These are phyloP conservation scores for Rubroshorea leprosula DNA, from an alignment of 345 rosid genomes.

Conservation along the genomic window DNA sequence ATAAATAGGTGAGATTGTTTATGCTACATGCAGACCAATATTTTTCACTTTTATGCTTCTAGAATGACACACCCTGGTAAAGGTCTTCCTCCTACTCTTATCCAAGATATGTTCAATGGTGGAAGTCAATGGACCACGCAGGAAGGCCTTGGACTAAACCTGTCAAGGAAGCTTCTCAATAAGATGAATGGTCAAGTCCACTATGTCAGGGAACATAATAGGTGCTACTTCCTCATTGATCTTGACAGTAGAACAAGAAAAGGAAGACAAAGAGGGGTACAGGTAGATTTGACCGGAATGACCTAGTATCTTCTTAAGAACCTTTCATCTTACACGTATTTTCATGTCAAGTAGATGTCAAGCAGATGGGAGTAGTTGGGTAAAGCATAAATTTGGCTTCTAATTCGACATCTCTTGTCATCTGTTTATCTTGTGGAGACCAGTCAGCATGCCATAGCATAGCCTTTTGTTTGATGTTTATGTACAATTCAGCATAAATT, in stretches of 20 bases:
- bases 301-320: not conserved
- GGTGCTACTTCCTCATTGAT: constrained; percentile 47
- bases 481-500: not conserved
- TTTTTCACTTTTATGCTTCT: constrained; percentile 12
- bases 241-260: constrained; percentile 38
- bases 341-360: too few species aligned
- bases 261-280: constrained; percentile 18
- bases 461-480: not conserved
- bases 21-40: not conserved
- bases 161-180: constrained; percentile 45
- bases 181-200: constrained; percentile 54
- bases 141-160: constrained; percentile 51
- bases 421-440: too few species aligned
- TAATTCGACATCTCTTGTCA: not conserved
- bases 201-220: constrained; percentile 43
- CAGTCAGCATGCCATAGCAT: too few species aligned
- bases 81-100: constrained; percentile 55
- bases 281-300: constrained; percentile 14
- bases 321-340: not conserved
- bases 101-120: constrained; percentile 55
- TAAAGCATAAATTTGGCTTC: not conserved
- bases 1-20: not conserved
- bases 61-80: constrained; percentile 75
- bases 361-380: not conserved
- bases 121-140: constrained; percentile 41